phyloP scores from a whole-genome alignment of 2,329 filamentous ascomycete species.

The Verticillium albo-atrum region DNA sequence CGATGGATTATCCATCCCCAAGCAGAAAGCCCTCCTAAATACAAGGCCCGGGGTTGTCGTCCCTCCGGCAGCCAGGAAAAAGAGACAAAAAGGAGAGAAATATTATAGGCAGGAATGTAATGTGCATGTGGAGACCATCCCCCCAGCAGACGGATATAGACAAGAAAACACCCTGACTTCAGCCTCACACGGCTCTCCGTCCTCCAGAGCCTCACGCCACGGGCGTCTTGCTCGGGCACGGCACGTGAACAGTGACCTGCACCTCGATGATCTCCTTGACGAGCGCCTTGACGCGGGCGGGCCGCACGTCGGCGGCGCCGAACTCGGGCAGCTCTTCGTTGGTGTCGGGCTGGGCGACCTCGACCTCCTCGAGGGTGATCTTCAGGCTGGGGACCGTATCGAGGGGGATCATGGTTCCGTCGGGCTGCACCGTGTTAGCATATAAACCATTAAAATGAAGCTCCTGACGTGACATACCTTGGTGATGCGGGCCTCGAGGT shows the following conservation, averaged over 20 bases:
- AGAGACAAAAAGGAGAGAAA: not conserved
- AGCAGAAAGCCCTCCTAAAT: not conserved
- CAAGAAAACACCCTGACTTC: not conserved
- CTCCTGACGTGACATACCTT: constrained; percentile 18
- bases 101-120: not conserved
- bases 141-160: not conserved
- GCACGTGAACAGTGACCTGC: not conserved
- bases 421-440: constrained; percentile 16
- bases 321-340: constrained; percentile 22
- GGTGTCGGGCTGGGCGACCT: constrained; percentile 18
- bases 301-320: constrained; percentile 3
- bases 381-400: constrained; percentile 27
- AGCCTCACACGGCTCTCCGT: not conserved
- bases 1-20: no score
- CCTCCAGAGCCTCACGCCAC: not conserved
- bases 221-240: not conserved
- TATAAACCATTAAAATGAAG: not conserved
- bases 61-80: not conserved
- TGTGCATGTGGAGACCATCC: not conserved
- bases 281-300: not conserved
- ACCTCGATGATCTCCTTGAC: not conserved
- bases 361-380: constrained; percentile 28
- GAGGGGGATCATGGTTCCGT: constrained; percentile 23
- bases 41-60: not conserved
- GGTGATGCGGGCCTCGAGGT: constrained; percentile 25